Evolutionary conservation across 1,284 basidiomycete species (phyloP).

Genomic region (Heterobasidion occidentale): DNA sequence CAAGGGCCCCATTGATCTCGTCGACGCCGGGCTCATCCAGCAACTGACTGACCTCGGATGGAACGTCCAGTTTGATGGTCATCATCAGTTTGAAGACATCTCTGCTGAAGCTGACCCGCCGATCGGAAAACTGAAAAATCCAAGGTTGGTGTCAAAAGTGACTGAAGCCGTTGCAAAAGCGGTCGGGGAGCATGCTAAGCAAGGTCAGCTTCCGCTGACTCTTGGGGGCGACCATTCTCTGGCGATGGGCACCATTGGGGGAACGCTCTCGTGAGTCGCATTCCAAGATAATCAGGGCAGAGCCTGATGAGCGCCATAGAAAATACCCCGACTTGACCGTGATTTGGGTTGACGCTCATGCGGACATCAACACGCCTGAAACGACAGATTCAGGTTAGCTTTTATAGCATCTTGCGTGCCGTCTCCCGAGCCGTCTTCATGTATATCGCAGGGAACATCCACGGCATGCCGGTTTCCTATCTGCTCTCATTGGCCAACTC

Average conservation of each 20-base stretch:
- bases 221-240: slow-evolving; percentile 97
- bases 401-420: neutral
- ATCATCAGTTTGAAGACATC: slow-evolving; percentile 84
- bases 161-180: slow-evolving; percentile 72
- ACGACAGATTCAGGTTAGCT: slow-evolving; percentile 71
- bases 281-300: neutral
- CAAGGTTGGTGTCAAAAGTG: slow-evolving; percentile 80
- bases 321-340: slow-evolving; percentile 72
- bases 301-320: slow-evolving; percentile 25
- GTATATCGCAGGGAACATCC: slow-evolving; percentile 70
- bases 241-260: slow-evolving; percentile 88
- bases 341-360: slow-evolving; percentile 91
- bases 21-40: slow-evolving; percentile 74
- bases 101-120: slow-evolving; percentile 63
- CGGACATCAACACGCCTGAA: slow-evolving; percentile 91
- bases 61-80: slow-evolving; percentile 83
- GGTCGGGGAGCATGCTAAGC: slow-evolving; percentile 69
- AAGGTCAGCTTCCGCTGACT: slow-evolving; percentile 82
- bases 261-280: slow-evolving; percentile 60
- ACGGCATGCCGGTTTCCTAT: slow-evolving; percentile 98
- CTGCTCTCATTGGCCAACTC: slow-evolving; percentile 30
- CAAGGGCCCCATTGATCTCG: slow-evolving; percentile 80
- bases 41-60: slow-evolving; percentile 82
- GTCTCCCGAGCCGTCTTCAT: neutral
- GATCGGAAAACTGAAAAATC: slow-evolving; percentile 86